Percentiles rank a stretch among this genome's conserved stretches.
phyloP scores from a whole-genome alignment of 495 filamentous ascomycete species.

The Choiromyces venosus region DNA sequence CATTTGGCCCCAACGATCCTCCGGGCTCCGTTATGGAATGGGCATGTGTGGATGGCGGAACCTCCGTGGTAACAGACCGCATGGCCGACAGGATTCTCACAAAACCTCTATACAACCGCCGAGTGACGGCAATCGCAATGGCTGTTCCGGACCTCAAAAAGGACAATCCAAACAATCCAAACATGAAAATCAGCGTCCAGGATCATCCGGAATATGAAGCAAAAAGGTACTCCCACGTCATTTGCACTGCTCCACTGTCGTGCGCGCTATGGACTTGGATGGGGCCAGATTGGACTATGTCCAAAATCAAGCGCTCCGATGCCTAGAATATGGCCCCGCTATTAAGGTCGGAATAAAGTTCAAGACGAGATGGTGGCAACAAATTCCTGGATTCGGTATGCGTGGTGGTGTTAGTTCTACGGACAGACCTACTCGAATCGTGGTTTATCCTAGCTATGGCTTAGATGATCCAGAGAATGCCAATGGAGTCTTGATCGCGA shows the following conservation, averaged over 20 bases:
- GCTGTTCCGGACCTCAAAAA: too few relatives aligned
- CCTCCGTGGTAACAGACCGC: slow-evolving; percentile 21
- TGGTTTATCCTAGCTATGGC: slow-evolving; percentile 49
- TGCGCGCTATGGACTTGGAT: slow-evolving; percentile 40
- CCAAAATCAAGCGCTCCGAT: slow-evolving; percentile 39
- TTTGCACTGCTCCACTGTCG: slow-evolving; percentile 41
- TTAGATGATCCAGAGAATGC: slow-evolving; percentile 31
- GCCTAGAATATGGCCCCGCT: slow-evolving; percentile 40
- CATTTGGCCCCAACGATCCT: neutral
- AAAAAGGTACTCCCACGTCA: slow-evolving; percentile 37
- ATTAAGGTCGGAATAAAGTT: slow-evolving; percentile 44
- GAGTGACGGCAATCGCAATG: slow-evolving; percentile 32
- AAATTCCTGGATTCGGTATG: neutral
- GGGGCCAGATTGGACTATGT: slow-evolving; percentile 24
- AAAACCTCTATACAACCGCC: slow-evolving; percentile 11
- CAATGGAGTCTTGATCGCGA: slow-evolving; percentile 45
- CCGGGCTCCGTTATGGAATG: neutral
- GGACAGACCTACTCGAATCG: slow-evolving; percentile 44
- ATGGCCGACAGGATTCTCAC: slow-evolving; percentile 20
- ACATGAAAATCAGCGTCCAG: slow-evolving; percentile 9
- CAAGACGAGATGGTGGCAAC: slow-evolving; percentile 41
- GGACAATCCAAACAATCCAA: neutral
- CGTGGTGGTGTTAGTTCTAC: slow-evolving; percentile 43
- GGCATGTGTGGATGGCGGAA: slow-evolving; percentile 31
- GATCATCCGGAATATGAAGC: slow-evolving; percentile 3